Percentiles rank a stretch among this genome's conserved stretches.
phyloP scores from a whole-genome alignment of 2,329 filamentous ascomycete genomes.

The Phialemoniopsis sp. region DNA sequence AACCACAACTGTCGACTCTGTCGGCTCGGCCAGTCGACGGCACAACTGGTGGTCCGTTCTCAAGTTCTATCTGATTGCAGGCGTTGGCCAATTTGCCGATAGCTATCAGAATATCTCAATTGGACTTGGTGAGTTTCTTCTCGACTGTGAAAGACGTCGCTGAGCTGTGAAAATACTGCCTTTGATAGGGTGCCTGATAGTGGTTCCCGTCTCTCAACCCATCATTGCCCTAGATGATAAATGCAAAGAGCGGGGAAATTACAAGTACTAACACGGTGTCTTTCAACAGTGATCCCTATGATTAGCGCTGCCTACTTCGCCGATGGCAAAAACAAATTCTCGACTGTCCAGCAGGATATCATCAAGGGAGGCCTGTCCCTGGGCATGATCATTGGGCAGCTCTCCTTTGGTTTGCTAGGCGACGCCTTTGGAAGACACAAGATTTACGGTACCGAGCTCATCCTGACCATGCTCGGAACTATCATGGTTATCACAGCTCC shows the following conservation, averaged over 20 bases:
- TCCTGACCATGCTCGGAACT: constrained; percentile 6
- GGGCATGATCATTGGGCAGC: constrained; percentile 61
- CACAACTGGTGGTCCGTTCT: too few relatives aligned
- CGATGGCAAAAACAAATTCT: constrained; percentile 30
- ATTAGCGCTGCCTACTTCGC: constrained; percentile 3
- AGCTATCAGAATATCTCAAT: neutral
- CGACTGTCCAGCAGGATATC: constrained; percentile 52
- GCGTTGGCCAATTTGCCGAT: constrained; percentile 1
- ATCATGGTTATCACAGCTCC: constrained; percentile 4
- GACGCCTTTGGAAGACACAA: constrained; percentile 59
- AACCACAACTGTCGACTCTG: too few relatives aligned
- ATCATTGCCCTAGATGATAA: too few relatives aligned
- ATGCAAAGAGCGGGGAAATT: too few relatives aligned
- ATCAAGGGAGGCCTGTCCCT: constrained; percentile 62
- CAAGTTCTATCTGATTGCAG: too few relatives aligned
- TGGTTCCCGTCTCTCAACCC: too few relatives aligned
- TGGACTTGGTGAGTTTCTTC: neutral
- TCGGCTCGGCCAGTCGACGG: too few relatives aligned
- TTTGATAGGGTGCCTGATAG: too few relatives aligned
- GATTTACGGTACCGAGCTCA: constrained; percentile 62
- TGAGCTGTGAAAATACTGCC: too few relatives aligned
- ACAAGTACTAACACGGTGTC: neutral
- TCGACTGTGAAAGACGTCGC: too few relatives aligned
- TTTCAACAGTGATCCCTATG: constrained; percentile 2
- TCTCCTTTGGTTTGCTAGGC: constrained; percentile 60